These are phyloP conservation scores for Pichia californica DNA, from an alignment of 805 yeast genomes.

Conservation along the genomic window DNA sequence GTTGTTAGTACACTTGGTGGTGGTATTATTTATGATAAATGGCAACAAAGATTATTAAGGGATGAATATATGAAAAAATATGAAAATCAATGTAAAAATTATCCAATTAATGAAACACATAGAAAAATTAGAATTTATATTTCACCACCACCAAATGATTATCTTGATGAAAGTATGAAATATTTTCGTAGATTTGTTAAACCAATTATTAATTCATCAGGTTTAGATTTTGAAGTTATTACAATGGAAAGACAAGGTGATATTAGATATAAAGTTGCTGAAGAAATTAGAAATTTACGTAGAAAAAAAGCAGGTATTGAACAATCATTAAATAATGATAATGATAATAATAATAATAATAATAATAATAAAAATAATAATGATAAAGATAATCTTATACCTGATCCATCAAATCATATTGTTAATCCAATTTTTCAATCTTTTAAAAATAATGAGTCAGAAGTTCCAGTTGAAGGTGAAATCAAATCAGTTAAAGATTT, in stretches of 20 bases:
- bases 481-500: conserved; percentile 30
- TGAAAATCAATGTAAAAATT: conserved; percentile 1
- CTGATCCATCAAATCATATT: not conserved
- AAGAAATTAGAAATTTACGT: conserved; percentile 67
- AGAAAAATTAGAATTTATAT: conserved; percentile 75
- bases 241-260: conserved; percentile 85
- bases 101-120: conserved; percentile 47
- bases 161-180: conserved; percentile 62
- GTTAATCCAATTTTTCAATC: conserved; percentile 11
- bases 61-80: conserved; percentile 41
- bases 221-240: conserved; percentile 73
- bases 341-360: conserved; percentile 10
- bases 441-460: not conserved
- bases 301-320: conserved; percentile 35
- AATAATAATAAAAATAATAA: not conserved
- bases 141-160: conserved; percentile 97
- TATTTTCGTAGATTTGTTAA: conserved; percentile 75
- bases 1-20: conserved; percentile 61
- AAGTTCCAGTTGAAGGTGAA: conserved; percentile 10
- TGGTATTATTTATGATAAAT: conserved; percentile 74
- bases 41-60: conserved; percentile 61
- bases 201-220: conserved; percentile 79
- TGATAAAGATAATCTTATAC: conserved; percentile 9
- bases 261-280: conserved; percentile 75
- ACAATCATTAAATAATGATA: conserved; percentile 13